These are phyloP conservation scores for Pleurotus tuber-regium DNA, from an alignment of 768 basidiomycete genomes.

Conservation along the genomic window DNA sequence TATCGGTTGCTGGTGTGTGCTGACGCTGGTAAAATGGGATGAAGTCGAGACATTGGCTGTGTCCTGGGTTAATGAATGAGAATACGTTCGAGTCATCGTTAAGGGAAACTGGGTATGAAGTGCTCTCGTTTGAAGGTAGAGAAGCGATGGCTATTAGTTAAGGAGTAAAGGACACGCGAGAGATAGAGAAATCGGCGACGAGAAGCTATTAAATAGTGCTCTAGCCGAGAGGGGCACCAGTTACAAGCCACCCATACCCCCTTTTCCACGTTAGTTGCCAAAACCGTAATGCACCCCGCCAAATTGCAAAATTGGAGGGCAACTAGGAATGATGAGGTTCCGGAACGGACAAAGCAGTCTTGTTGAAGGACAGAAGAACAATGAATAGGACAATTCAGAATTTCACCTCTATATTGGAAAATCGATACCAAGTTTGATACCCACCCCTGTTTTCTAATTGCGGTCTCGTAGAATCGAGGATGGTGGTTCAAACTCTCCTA, in stretches of 20 bases:
- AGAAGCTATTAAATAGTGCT: no score
- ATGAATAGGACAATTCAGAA: background rate
- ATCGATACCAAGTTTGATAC: background rate
- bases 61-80: background rate
- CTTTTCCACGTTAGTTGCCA: background rate
- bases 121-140: no score
- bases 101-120: no score
- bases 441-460: background rate
- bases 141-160: no score
- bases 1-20: constrained; percentile 10
- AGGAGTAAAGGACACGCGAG: no score
- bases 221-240: no score
- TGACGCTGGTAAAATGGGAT: constrained; percentile 5
- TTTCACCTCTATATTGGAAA: background rate
- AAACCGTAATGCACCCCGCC: background rate
- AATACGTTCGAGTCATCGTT: background rate
- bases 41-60: background rate
- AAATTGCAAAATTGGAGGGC: background rate
- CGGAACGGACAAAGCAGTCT: constrained; percentile 6
- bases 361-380: constrained; percentile 2
- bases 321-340: background rate
- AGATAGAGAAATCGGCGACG: no score
- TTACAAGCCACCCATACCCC: background rate
- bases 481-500: no score
- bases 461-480: background rate